Conservation (phyloP, 352 stramenopile species). For the Globisporangium nagaii region DNA sequence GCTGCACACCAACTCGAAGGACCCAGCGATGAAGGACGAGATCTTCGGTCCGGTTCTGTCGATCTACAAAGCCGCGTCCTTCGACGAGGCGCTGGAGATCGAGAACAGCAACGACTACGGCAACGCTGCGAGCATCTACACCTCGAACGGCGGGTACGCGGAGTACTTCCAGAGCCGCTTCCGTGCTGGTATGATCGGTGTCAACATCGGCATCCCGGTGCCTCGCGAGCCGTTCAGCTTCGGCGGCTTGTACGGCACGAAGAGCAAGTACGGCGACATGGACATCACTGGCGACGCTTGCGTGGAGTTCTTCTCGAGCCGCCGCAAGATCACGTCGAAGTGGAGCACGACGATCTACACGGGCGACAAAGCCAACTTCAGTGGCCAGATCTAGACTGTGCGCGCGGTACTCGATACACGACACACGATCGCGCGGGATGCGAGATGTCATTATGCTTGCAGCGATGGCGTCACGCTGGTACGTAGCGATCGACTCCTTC, state of each 20-base stretch:
- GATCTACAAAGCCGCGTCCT: slow-evolving; percentile 74
- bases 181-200: slow-evolving; percentile 91
- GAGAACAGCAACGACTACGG: slow-evolving; percentile 97
- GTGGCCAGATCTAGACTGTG: slow-evolving; percentile 43
- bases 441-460: too few relatives aligned
- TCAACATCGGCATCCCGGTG: slow-evolving; percentile 96
- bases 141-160: slow-evolving; percentile 88
- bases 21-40: slow-evolving; percentile 92
- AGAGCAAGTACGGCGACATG: slow-evolving; percentile 97
- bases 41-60: slow-evolving; percentile 98
- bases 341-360: slow-evolving; percentile 70
- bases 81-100: slow-evolving; percentile 93
- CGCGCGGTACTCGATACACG: too few relatives aligned
- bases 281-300: slow-evolving; percentile 97
- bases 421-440: too few relatives aligned
- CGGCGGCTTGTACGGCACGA: slow-evolving; percentile 95
- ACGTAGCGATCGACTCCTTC: not conserved
- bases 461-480: too few relatives aligned
- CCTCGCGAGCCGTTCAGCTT: slow-evolving; percentile 96
- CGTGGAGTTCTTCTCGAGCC: slow-evolving; percentile 97
- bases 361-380: slow-evolving; percentile 66
- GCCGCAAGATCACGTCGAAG: slow-evolving; percentile 96
- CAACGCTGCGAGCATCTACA: slow-evolving; percentile 97
- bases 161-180: slow-evolving; percentile 94
- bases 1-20: slow-evolving; percentile 80